Evolutionary conservation across 2,329 filamentous ascomycete species (phyloP).

Genomic region (Xylariales sp.): DNA sequence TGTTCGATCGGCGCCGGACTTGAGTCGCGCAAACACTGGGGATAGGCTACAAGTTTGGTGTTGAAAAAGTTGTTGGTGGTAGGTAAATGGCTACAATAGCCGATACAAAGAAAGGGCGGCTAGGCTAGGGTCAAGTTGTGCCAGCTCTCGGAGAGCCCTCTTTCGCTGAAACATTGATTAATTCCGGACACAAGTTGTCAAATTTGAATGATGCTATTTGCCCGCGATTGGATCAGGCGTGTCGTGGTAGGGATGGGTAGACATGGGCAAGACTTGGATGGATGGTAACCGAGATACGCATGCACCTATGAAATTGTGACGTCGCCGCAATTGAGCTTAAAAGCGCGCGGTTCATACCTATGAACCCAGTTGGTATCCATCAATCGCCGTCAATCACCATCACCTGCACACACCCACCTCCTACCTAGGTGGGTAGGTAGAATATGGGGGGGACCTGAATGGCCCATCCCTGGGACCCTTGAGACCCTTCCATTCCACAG

Average conservation of each 20-base stretch:
- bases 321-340: slow-evolving; percentile 28
- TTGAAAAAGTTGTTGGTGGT: background rate
- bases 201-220: background rate
- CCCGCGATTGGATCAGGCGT: slow-evolving; percentile 19
- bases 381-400: too few relatives aligned
- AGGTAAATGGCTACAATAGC: background rate
- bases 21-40: background rate
- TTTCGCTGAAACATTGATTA: slow-evolving; percentile 17
- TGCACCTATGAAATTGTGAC: slow-evolving; percentile 23
- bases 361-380: too few relatives aligned
- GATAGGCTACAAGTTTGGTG: background rate
- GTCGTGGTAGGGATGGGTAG: background rate
- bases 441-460: too few relatives aligned
- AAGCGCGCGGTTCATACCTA: slow-evolving; percentile 34
- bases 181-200: background rate
- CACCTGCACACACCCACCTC: too few relatives aligned
- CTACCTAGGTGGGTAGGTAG: too few relatives aligned
- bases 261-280: background rate
- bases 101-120: slow-evolving; percentile 6
- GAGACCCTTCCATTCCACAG: too few relatives aligned
- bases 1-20: background rate
- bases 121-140: slow-evolving; percentile 6
- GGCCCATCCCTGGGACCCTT: too few relatives aligned
- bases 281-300: background rate
- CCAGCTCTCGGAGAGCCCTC: slow-evolving; percentile 15